Percentiles rank a stretch among this genome's conserved stretches.
These are phyloP conservation scores for Mucor sp. DNA, from an alignment of 371 early-diverging fungal genomes.

Conservation along the genomic window DNA sequence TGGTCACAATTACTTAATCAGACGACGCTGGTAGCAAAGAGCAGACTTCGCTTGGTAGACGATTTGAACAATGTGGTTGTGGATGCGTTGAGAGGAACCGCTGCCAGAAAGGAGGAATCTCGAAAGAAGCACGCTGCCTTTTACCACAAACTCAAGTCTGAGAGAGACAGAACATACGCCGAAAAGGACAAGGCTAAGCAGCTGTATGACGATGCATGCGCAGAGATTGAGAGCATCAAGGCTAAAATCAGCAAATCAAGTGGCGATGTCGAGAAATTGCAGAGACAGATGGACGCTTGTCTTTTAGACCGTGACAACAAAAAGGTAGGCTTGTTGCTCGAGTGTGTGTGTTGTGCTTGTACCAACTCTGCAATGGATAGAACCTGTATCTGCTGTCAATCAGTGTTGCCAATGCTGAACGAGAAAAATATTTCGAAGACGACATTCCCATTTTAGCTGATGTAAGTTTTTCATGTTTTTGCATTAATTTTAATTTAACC, in stretches of 20 bases:
- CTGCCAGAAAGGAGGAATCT: constrained; percentile 68
- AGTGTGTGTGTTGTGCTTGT: background rate
- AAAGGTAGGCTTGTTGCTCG: constrained; percentile 53
- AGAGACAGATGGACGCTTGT: constrained; percentile 63
- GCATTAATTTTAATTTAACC: background rate
- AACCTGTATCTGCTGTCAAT: constrained; percentile 67
- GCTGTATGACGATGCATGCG: constrained; percentile 72
- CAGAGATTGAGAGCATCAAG: constrained; percentile 59
- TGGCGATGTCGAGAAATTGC: constrained; percentile 52
- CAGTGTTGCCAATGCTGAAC: constrained; percentile 62
- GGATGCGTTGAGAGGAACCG: constrained; percentile 61
- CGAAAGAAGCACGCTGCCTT: constrained; percentile 79
- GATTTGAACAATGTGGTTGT: constrained; percentile 49
- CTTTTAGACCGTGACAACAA: constrained; percentile 76
- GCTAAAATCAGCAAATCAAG: constrained; percentile 33
- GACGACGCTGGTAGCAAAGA: constrained; percentile 60
- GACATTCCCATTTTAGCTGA: constrained; percentile 65
- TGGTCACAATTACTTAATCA: constrained; percentile 66
- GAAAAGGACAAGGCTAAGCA: constrained; percentile 76
- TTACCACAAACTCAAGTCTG: constrained; percentile 62
- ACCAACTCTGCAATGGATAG: constrained; percentile 22
- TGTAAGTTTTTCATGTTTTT: constrained; percentile 37
- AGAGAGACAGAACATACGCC: constrained; percentile 63
- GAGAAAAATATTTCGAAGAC: constrained; percentile 59
- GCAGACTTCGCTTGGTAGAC: constrained; percentile 62